A percentile compares a stretch with the other conserved stretches of the same genome.
Evolutionary conservation across 2,329 filamentous ascomycete species (phyloP).

Genomic region (Xylaria sp.): DNA sequence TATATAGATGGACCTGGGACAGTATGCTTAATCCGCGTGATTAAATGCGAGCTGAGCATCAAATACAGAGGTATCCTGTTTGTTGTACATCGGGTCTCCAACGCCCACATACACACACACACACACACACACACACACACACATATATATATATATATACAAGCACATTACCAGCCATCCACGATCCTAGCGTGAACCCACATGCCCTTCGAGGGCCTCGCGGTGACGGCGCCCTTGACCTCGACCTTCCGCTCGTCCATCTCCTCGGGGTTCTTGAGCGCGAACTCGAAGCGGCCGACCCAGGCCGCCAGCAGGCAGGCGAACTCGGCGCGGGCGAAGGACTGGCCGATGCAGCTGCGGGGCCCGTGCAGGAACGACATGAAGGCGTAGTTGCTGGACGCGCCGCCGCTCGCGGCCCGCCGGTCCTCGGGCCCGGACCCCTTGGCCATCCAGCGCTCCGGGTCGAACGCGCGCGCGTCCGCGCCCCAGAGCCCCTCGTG

Average conservation of each 20-base stretch:
- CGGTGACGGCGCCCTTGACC: conserved; percentile 72
- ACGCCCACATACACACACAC: not conserved
- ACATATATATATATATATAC: too few relatives aligned
- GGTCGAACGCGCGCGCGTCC: conserved; percentile 75
- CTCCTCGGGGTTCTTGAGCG: conserved; percentile 58
- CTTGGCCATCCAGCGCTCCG: conserved; percentile 69
- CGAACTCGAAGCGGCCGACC: conserved; percentile 74
- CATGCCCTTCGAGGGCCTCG: conserved; percentile 72
- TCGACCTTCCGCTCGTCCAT: conserved; percentile 67
- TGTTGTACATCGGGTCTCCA: not conserved
- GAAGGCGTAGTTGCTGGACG: conserved; percentile 74
- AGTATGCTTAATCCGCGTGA: not conserved
- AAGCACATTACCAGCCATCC: conserved; percentile 61
- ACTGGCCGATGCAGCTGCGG: conserved; percentile 79
- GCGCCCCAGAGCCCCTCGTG: conserved; percentile 72
- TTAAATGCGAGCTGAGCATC: not conserved
- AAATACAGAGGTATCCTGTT: not conserved
- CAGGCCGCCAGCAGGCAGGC: conserved; percentile 78
- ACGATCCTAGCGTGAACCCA: conserved; percentile 67
- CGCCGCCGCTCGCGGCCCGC: conserved; percentile 66
- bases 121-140: not conserved
- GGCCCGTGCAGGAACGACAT: conserved; percentile 87
- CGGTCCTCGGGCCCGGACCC: conserved; percentile 41
- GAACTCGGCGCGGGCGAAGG: conserved; percentile 83
- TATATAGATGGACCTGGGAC: not conserved